phyloP scores from a whole-genome alignment of 345 rosid genomes.

The Eucalyptus polybractea region DNA sequence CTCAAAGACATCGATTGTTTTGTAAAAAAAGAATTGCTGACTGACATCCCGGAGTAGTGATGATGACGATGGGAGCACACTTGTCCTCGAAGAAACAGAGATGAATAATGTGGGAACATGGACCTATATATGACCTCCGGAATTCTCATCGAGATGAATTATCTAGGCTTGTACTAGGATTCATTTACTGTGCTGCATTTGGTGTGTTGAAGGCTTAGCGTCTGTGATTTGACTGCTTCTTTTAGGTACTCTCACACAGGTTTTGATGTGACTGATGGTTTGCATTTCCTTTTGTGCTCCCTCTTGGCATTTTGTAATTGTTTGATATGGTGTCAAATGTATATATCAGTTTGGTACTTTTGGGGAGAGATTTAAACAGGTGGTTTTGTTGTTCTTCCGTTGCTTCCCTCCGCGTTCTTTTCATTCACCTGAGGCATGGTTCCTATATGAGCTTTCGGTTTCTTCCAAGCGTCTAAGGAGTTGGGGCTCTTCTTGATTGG shows the following conservation, averaged over 20 bases:
- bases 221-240: neutral
- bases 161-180: neutral
- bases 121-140: neutral
- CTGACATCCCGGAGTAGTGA: neutral
- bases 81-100: neutral
- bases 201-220: neutral
- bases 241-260: neutral
- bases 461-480: neutral
- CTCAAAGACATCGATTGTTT: neutral
- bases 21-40: neutral
- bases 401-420: neutral
- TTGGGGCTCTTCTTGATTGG: neutral
- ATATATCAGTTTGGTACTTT: neutral
- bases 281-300: neutral
- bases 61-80: neutral
- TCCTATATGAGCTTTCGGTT: neutral
- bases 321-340: neutral
- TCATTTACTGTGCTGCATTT: neutral
- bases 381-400: neutral
- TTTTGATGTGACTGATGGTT: neutral
- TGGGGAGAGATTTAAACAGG: neutral
- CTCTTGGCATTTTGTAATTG: neutral
- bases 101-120: neutral
- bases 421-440: neutral
- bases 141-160: neutral